phyloP scores from a whole-genome alignment of 2,329 filamentous ascomycete species.

The Neofusicoccum sp. region DNA sequence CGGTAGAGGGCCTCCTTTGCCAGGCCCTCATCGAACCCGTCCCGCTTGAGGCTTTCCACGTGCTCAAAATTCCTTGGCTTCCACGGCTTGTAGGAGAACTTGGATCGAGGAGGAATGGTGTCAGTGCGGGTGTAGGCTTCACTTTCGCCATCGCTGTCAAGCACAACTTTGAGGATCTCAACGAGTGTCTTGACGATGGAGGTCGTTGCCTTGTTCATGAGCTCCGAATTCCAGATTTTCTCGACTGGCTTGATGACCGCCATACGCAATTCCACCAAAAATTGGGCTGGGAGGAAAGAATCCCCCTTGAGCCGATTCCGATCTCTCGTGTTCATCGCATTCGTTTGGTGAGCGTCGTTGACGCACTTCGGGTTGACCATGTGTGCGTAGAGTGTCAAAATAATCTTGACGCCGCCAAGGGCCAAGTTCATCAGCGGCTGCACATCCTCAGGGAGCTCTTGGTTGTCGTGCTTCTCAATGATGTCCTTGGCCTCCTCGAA shows the following conservation, averaged over 20 bases:
- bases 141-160: slow-evolving; percentile 73
- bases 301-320: slow-evolving; percentile 57
- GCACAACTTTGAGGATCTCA: slow-evolving; percentile 76
- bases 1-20: slow-evolving; percentile 79
- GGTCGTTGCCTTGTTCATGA: slow-evolving; percentile 77
- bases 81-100: slow-evolving; percentile 52
- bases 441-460: slow-evolving; percentile 44
- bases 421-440: slow-evolving; percentile 45
- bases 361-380: slow-evolving; percentile 77
- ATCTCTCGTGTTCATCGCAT: slow-evolving; percentile 53
- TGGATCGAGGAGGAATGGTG: slow-evolving; percentile 50
- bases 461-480: slow-evolving; percentile 42
- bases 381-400: slow-evolving; percentile 76
- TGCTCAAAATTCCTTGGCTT: slow-evolving; percentile 48
- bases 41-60: slow-evolving; percentile 45
- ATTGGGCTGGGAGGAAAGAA: slow-evolving; percentile 67
- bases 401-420: slow-evolving; percentile 70
- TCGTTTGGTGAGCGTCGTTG: slow-evolving; percentile 68
- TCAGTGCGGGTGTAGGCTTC: slow-evolving; percentile 63
- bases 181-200: slow-evolving; percentile 76
- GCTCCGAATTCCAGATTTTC: slow-evolving; percentile 79
- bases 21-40: slow-evolving; percentile 56
- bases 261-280: slow-evolving; percentile 82
- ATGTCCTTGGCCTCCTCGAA: slow-evolving; percentile 55
- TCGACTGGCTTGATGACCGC: slow-evolving; percentile 73